Evolutionary conservation across 208 protist genomes (phyloP).

Genomic region (Giardia muris): DNA sequence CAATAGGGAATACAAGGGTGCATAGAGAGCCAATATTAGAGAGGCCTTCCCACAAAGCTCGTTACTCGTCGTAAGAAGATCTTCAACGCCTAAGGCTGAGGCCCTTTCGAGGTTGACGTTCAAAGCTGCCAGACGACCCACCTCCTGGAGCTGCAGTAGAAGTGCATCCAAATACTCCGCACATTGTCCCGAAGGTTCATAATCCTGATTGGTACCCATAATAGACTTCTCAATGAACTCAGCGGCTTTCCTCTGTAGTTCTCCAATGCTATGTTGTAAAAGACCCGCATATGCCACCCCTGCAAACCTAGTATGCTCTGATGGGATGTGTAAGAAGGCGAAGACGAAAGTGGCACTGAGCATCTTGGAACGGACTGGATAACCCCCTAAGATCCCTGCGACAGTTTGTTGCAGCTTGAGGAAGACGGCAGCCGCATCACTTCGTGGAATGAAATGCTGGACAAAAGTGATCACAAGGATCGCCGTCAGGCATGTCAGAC

Average conservation of each 20-base stretch:
- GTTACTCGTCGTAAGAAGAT: no score
- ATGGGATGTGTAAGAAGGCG: neutral
- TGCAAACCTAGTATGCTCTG: neutral
- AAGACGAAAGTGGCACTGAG: neutral
- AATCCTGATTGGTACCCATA: no score
- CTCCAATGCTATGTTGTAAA: neutral
- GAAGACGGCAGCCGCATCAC: neutral
- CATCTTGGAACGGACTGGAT: neutral
- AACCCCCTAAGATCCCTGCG: neutral
- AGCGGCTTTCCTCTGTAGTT: neutral
- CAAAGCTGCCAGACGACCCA: neutral
- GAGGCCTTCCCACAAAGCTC: no score
- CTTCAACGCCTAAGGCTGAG: no score
- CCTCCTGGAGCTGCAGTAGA: neutral
- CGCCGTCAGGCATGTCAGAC: neutral
- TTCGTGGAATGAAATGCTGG: neutral
- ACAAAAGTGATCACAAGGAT: neutral
- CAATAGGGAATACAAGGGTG: no score
- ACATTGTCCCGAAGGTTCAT: no score
- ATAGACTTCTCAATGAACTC: neutral
- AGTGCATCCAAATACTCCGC: no score
- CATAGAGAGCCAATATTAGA: no score
- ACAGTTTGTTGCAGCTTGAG: neutral
- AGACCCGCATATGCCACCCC: neutral
- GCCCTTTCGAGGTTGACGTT: neutral